Conservation (phyloP, 2,329 filamentous ascomycete genomes). For the Huntiella bhutanensis region DNA sequence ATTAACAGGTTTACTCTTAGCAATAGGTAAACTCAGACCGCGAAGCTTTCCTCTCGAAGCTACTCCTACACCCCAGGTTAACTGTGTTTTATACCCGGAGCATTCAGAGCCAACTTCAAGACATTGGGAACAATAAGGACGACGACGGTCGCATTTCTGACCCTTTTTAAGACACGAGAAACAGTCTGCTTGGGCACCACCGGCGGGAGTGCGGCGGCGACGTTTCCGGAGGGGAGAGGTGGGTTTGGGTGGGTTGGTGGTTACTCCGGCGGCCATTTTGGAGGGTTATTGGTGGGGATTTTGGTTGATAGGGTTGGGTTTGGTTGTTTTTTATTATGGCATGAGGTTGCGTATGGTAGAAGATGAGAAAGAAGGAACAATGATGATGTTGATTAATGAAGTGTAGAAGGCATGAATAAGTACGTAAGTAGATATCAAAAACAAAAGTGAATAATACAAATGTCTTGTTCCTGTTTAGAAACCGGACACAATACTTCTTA, state of each 20-base stretch:
- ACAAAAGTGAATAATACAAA: too few relatives aligned
- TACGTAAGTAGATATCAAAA: too few relatives aligned
- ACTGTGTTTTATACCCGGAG: slow-evolving; percentile 86
- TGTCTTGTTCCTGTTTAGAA: too few relatives aligned
- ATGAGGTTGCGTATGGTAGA: too few relatives aligned
- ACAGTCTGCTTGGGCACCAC: slow-evolving; percentile 84
- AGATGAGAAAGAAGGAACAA: too few relatives aligned
- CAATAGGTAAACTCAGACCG: slow-evolving; percentile 59
- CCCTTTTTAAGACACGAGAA: slow-evolving; percentile 77
- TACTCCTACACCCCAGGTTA: slow-evolving; percentile 93
- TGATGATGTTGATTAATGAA: too few relatives aligned
- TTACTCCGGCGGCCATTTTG: slow-evolving; percentile 22
- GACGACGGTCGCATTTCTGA: slow-evolving; percentile 71
- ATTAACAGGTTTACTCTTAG: slow-evolving; percentile 26
- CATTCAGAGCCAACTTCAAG: slow-evolving; percentile 82
- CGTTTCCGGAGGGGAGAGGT: slow-evolving; percentile 36
- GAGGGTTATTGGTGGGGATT: background rate
- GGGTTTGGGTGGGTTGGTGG: slow-evolving; percentile 28
- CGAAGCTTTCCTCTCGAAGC: slow-evolving; percentile 88
- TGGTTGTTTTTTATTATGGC: too few relatives aligned
- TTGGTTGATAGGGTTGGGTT: background rate
- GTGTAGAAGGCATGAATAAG: too few relatives aligned
- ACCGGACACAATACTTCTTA: too few relatives aligned
- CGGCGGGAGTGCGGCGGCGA: slow-evolving; percentile 71
- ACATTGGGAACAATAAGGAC: slow-evolving; percentile 90